A percentile compares a stretch with the other conserved stretches of the same genome.
These are phyloP conservation scores for Drechslerella stenobrocha DNA, from an alignment of 2,329 filamentous ascomycete genomes.

Conservation along the genomic window DNA sequence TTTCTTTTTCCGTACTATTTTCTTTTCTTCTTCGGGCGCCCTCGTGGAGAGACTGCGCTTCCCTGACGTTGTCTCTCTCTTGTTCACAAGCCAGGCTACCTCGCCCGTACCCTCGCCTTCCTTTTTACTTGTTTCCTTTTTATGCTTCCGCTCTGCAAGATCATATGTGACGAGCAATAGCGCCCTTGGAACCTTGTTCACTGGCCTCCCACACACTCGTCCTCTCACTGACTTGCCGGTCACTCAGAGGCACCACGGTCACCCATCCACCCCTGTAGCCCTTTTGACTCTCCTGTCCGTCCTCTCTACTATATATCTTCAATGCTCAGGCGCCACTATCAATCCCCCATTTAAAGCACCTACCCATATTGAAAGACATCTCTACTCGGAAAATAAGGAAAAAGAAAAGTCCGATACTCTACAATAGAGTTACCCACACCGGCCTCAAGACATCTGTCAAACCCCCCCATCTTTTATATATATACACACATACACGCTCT, in stretches of 20 bases:
- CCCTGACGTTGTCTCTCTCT: constrained; percentile 48
- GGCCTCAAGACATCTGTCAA: constrained; percentile 43
- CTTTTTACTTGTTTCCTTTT: constrained; percentile 48
- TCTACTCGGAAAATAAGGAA: constrained; percentile 43
- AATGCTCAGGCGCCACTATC: constrained; percentile 49
- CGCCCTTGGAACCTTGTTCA: constrained; percentile 47
- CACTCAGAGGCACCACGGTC: constrained; percentile 41
- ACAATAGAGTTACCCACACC: constrained; percentile 45
- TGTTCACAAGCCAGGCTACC: constrained; percentile 49
- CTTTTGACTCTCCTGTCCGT: constrained; percentile 42
- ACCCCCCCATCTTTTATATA: constrained; percentile 37
- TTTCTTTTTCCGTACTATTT: constrained; percentile 25
- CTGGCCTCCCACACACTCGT: constrained; percentile 35
- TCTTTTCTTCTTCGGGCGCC: constrained; percentile 6
- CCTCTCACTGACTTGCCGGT: constrained; percentile 23
- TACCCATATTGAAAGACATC: constrained; percentile 49
- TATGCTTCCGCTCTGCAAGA: constrained; percentile 48
- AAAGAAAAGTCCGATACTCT: constrained; percentile 39
- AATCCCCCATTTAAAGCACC: constrained; percentile 49
- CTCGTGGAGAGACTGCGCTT: constrained; percentile 32
- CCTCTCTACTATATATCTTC: constrained; percentile 49
- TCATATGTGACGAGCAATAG: constrained; percentile 49
- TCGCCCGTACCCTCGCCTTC: constrained; percentile 40
- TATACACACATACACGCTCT: constrained; percentile 1
- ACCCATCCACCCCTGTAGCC: constrained; percentile 29